Evolutionary conservation across 495 filamentous ascomycete species (phyloP), one percentile per base, ranked within the genome.

Genomic region (Penicillium roqueforti): DNA sequence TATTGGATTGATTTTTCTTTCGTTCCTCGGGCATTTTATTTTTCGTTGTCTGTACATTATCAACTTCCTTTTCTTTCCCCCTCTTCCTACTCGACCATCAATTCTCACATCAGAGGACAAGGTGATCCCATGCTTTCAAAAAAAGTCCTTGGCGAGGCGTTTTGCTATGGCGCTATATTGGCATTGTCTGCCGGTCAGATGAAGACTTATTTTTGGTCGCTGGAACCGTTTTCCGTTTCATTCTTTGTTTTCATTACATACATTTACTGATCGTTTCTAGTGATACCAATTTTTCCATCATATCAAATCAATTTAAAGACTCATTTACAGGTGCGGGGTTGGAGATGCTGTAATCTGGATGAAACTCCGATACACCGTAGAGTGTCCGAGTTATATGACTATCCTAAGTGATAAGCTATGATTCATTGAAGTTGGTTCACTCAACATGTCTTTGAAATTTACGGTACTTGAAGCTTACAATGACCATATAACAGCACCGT

Each of bases 141-240:
- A 40, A 16, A 16, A 32, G 46, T 51, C 48, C 58, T 63, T 55
- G 46, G 49, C 49, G 42, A 54, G 59, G 56, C 54, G 60, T 63
- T 60, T 42, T 51, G 8, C 29, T 36, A 54, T 19, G 51, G 51
- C 40, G 40, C 42, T 54, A 44, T 48, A 39, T 19, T 54, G 20
- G 29, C 16, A 28, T 43, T 19, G 29, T 59, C 56, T 62, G 56
- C 57, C 47, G 56, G 47, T 26, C 56, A 56, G 58, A 57, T 43
- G 37, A 49, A 45, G 14, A 25, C 28, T 37, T 19, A 28, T n/a
- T 46, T 20, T 14, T 39, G 51, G 29, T 41, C 48, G 40, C 31
- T 45, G 42, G 45, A n/a, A 34, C 45, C 43, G 34, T 25, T 32
- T 31, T 16, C 38, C 39, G 28, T 45, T 32, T 43, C 25, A 23